These are phyloP conservation scores for Magnusiomyces suaveolens DNA, from an alignment of 1,139 yeast genomes.

Conservation along the genomic window DNA sequence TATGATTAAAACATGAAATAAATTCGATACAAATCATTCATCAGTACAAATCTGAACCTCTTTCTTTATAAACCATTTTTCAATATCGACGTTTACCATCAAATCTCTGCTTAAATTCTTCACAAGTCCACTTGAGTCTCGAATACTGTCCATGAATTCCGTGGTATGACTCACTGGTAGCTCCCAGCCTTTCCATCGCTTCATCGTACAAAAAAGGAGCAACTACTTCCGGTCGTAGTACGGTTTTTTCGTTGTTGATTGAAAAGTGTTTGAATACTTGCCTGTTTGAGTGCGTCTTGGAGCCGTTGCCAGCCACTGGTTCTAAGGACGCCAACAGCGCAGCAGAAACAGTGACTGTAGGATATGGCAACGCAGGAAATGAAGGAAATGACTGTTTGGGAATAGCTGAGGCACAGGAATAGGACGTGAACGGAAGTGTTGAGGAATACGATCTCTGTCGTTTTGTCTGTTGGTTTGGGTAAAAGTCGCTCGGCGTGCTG, in stretches of 20 bases:
- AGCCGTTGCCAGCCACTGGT: background rate
- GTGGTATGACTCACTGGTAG: background rate
- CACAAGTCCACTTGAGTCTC: constrained; percentile 1
- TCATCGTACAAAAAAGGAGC: background rate
- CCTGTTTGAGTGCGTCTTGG: background rate
- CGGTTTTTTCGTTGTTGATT: background rate
- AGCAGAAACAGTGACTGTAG: background rate
- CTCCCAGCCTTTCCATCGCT: background rate
- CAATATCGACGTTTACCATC: background rate
- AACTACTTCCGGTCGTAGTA: background rate
- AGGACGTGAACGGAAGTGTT: too few relatives aligned
- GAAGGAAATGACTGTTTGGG: background rate
- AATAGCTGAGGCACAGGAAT: background rate
- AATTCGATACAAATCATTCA: too few relatives aligned
- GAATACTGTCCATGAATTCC: background rate
- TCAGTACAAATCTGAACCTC: too few relatives aligned
- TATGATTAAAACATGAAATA: too few relatives aligned
- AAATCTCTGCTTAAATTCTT: constrained; percentile 1
- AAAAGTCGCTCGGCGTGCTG: background rate
- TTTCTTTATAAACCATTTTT: too few relatives aligned
- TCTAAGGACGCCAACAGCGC: background rate
- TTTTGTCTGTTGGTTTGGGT: background rate
- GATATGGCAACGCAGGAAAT: background rate
- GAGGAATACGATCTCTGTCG: too few relatives aligned
- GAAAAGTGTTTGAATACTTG: background rate